Base-by-base conservation (phyloP, 2,329 filamentous ascomycete species). In the Pleochaeta shiraiana region DNA sequence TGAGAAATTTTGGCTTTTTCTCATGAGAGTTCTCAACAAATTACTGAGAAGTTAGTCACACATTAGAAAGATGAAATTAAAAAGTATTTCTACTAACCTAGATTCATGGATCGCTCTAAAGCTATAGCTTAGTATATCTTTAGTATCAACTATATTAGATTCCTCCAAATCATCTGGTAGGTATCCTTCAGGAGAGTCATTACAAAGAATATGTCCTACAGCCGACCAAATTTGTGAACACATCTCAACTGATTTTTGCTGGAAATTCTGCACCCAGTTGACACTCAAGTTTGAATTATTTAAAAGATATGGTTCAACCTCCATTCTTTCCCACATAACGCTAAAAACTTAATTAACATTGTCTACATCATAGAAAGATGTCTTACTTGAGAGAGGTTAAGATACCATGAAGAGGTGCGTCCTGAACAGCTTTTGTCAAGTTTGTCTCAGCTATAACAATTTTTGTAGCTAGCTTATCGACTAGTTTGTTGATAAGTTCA, bases 41-140 rank as follows among this genome's bases (percentile, higher is more conserved):
- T 89, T 84, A 73, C 90, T 93, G 43, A 21, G 12, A n/a, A 4
- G 1, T 64, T 34, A 37, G 37, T 16, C 14, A 33, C 1, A 7
- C n/a, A n/a, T n/a, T n/a, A n/a, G n/a, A n/a, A n/a, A n/a, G n/a
- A n/a, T n/a, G n/a, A n/a, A n/a, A n/a, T n/a, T n/a, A n/a, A n/a
- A n/a, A n/a, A n/a, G n/a, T n/a, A n/a, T n/a, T n/a, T 31, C 16
- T 66, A 64, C 75, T 66, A 76, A 90, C 87, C 89, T 95, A 28
- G 91, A 89, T 75, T 98, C 93, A 67, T 95, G 92, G n/a, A 96
- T 79, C 5, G 90, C 89, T 69, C 93, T 83, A 81, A 95, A 98
- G 67, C 90, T 95, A 73, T 93, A 98, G 68, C 92, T 97, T 59
- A 98, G 75, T 21, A 95, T 80, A 70, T 95, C 90, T 72, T 96